Evolutionary conservation across 495 filamentous ascomycete species (phyloP).

Genomic region (Elaphomyces granulatus): DNA sequence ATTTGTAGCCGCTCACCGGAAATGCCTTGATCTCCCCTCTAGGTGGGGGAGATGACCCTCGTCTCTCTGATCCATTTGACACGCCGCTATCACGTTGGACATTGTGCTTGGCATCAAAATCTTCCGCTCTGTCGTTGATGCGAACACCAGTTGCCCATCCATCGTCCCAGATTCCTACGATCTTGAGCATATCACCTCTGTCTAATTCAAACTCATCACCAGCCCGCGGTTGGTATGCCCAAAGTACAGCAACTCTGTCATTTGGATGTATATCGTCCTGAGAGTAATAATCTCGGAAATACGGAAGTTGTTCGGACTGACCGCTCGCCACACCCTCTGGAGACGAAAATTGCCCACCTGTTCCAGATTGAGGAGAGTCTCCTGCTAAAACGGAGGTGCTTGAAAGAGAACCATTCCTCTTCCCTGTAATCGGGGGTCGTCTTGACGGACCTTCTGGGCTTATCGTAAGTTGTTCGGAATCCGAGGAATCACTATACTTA

Average conservation of each 20-base stretch:
- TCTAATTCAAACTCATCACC: constrained; percentile 89
- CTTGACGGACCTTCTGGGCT: constrained; percentile 60
- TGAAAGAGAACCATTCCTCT: constrained; percentile 77
- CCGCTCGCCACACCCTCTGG: constrained; percentile 71
- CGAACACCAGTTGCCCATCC: constrained; percentile 95
- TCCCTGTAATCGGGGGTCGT: constrained; percentile 49
- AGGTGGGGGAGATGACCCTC: constrained; percentile 46
- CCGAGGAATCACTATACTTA: constrained; percentile 57
- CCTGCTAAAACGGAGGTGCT: constrained; percentile 67
- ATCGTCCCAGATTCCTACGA: constrained; percentile 99
- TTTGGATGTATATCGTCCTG: constrained; percentile 88
- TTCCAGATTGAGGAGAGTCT: constrained; percentile 59
- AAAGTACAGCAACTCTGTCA: constrained; percentile 80
- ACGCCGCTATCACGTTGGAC: constrained; percentile 85
- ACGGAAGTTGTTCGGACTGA: constrained; percentile 85
- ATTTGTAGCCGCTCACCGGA: constrained; percentile 41
- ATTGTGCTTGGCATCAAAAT: constrained; percentile 65
- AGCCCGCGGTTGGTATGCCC: constrained; percentile 93
- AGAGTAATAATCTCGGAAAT: constrained; percentile 98
- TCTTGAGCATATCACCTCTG: constrained; percentile 94
- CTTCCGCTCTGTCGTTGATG: constrained; percentile 69
- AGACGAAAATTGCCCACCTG: constrained; percentile 63
- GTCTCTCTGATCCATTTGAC: constrained; percentile 60
- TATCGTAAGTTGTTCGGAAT: constrained; percentile 66
- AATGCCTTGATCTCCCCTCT: constrained; percentile 94